Evolutionary conservation across 208 protist species (phyloP).

Genomic region (Blechomonas ayalai): DNA sequence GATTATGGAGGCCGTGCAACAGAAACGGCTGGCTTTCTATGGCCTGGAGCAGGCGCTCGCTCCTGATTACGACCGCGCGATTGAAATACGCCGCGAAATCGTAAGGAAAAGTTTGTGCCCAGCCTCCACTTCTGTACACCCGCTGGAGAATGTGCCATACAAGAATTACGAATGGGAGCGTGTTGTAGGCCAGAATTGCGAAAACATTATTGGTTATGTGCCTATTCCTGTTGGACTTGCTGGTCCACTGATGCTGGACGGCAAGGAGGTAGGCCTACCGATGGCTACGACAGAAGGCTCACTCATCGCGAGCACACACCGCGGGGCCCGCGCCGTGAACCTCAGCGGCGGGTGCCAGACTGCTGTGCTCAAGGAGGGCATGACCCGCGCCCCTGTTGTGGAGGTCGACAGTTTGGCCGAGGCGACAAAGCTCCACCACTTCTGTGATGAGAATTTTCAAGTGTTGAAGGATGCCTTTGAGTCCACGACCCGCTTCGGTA

Average conservation of each 20-base stretch:
- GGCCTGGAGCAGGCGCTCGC: conserved; percentile 74
- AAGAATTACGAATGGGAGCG: conserved; percentile 84
- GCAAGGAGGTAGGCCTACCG: conserved; percentile 81
- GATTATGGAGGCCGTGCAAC: conserved; percentile 59
- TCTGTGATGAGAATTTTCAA: conserved; percentile 88
- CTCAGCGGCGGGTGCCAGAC: conserved; percentile 86
- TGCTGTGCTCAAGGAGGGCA: conserved; percentile 90
- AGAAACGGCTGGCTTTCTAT: conserved; percentile 80
- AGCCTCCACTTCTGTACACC: conserved; percentile 14
- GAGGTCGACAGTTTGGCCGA: conserved; percentile 70
- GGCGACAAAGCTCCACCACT: conserved; percentile 79
- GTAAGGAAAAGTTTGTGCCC: conserved; percentile 40
- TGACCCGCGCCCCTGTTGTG: conserved; percentile 96
- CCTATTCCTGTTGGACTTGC: conserved; percentile 94
- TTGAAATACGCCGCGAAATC: conserved; percentile 75
- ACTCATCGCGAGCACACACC: conserved; percentile 94
- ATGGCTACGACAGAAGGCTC: conserved; percentile 98
- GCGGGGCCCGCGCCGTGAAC: conserved; percentile 94
- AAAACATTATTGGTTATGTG: conserved; percentile 96
- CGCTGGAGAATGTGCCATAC: conserved; percentile 76
- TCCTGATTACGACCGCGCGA: conserved; percentile 86
- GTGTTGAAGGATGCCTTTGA: conserved; percentile 87
- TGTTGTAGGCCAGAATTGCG: conserved; percentile 92
- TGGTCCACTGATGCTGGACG: conserved; percentile 93
- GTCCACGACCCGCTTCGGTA: conserved; percentile 91